phyloP scores from a whole-genome alignment of 2,329 filamentous ascomycete species.

The Chlorencoelia australis region DNA sequence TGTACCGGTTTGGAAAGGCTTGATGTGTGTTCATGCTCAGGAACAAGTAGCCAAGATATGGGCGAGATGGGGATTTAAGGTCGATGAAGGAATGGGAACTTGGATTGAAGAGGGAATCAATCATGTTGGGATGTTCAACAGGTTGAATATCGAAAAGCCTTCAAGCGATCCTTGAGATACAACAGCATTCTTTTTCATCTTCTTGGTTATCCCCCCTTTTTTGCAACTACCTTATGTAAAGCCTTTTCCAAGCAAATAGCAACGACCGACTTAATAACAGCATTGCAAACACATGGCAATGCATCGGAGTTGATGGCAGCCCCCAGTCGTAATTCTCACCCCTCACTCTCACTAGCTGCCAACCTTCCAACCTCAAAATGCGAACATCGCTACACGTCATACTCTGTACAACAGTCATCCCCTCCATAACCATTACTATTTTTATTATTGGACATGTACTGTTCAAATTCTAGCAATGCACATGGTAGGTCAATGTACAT shows the following conservation, averaged over 20 bases:
- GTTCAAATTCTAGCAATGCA: no score
- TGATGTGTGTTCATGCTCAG: slow-evolving; percentile 76
- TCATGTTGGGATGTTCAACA: slow-evolving; percentile 73
- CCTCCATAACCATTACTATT: no score
- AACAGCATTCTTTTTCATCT: no score
- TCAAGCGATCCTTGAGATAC: no score
- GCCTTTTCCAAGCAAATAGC: no score
- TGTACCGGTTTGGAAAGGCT: slow-evolving; percentile 56
- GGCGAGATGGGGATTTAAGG: slow-evolving; percentile 60
- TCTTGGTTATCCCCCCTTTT: no score
- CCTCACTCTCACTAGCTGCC: slow-evolving; percentile 9
- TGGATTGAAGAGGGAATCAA: slow-evolving; percentile 82
- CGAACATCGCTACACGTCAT: no score
- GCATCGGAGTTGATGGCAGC: neutral
- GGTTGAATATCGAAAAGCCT: slow-evolving; percentile 32
- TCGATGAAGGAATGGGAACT: slow-evolving; percentile 61
- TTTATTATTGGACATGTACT: no score
- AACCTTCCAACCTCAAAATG: slow-evolving; percentile 7
- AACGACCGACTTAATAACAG: no score
- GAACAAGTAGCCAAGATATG: slow-evolving; percentile 54
- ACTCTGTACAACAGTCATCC: no score
- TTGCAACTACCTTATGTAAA: no score
- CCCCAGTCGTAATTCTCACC: neutral
- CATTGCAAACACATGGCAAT: no score
- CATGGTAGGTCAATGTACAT: slow-evolving; percentile 1